These are phyloP conservation scores for Myxozyma melibiosi DNA, from an alignment of 805 yeast species.

Conservation along the genomic window DNA sequence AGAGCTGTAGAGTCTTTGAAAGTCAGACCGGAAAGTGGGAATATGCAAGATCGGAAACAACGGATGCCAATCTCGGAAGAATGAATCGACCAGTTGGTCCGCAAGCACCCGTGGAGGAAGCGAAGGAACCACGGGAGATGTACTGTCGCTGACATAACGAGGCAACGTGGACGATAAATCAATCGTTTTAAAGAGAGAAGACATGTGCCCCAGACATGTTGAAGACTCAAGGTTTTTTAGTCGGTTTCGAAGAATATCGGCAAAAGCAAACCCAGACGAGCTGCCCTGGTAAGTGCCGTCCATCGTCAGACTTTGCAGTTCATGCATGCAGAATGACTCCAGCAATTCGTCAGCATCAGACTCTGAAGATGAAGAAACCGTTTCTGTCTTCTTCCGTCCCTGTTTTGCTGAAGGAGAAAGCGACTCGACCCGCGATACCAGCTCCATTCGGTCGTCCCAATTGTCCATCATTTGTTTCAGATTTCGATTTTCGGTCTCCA, in stretches of 20 bases:
- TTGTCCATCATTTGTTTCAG: constrained; percentile 63
- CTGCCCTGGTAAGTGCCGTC: constrained; percentile 43
- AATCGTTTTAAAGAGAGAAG: constrained; percentile 15
- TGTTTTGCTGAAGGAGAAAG: constrained; percentile 26
- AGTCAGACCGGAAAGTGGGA: constrained; percentile 65
- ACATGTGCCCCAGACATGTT: constrained; percentile 29
- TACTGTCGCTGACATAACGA: constrained; percentile 18
- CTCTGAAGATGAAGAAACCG: background rate
- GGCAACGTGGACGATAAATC: constrained; percentile 29
- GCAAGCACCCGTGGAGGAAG: constrained; percentile 59
- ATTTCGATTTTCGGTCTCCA: constrained; percentile 78
- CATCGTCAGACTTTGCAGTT: constrained; percentile 35
- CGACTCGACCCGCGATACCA: constrained; percentile 41
- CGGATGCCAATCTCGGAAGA: constrained; percentile 77
- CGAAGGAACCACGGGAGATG: constrained; percentile 29
- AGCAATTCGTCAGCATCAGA: constrained; percentile 29
- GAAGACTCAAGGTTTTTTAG: constrained; percentile 39
- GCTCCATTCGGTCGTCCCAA: constrained; percentile 63
- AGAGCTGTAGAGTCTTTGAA: constrained; percentile 42
- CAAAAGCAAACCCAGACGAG: constrained; percentile 42
- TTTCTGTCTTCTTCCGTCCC: constrained; percentile 3
- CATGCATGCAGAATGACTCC: constrained; percentile 37
- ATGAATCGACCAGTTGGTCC: constrained; percentile 68
- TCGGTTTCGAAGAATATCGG: constrained; percentile 37
- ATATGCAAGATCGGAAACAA: constrained; percentile 70